Evolutionary conservation across 345 rosid species (phyloP).

Genomic region (Pistacia atlantica): DNA sequence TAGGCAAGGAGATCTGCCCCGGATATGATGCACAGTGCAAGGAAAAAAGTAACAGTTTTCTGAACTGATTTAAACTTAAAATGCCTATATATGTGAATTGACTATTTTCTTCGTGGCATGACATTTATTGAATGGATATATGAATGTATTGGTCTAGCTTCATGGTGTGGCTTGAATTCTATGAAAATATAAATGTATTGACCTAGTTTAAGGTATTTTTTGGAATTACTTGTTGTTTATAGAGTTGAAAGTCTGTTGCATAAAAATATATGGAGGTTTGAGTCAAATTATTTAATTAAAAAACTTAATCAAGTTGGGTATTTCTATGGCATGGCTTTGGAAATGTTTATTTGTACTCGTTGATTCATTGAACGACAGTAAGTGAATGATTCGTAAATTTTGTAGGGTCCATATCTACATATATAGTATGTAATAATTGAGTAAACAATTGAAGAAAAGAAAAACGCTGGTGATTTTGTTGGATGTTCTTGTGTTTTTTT

Average conservation of each 20-base stretch:
- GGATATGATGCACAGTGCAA: background rate
- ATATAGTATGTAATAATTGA: background rate
- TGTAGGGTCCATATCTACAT: background rate
- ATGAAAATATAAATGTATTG: too few relatives aligned
- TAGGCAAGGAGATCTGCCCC: background rate
- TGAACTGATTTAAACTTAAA: background rate
- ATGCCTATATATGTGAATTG: background rate
- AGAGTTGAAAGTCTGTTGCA: background rate
- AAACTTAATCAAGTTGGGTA: background rate
- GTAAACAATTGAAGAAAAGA: background rate
- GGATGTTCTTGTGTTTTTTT: background rate
- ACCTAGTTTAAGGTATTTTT: background rate
- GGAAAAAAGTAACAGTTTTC: background rate
- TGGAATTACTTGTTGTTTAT: background rate
- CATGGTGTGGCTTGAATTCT: too few relatives aligned
- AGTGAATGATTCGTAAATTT: too few relatives aligned
- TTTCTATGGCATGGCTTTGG: background rate
- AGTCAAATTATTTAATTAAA: too few relatives aligned
- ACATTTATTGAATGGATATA: background rate
- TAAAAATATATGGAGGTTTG: background rate
- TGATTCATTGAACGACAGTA: background rate
- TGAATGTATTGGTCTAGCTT: too few relatives aligned
- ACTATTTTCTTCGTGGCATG: background rate
- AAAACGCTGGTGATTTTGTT: too few relatives aligned
- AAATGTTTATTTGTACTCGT: background rate